phyloP scores from a whole-genome alignment of 495 filamentous ascomycete genomes.

The Podospora pseudoanserina region DNA sequence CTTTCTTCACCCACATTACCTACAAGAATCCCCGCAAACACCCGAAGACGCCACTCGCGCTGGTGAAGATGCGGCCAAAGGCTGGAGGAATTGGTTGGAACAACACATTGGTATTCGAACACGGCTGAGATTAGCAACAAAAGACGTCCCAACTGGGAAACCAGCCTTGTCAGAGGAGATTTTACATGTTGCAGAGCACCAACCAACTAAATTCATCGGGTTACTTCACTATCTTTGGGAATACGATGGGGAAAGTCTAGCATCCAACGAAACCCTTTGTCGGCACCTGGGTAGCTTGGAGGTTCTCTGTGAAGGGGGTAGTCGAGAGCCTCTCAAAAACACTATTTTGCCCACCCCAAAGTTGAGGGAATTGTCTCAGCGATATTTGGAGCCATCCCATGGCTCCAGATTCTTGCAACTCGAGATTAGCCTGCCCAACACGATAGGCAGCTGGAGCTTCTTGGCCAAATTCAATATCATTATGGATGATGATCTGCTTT shows the following conservation, averaged over 20 bases:
- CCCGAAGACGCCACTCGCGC: background rate
- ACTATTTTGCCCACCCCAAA: slow-evolving; percentile 12
- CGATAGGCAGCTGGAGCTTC: slow-evolving; percentile 5
- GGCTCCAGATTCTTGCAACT: slow-evolving; percentile 17
- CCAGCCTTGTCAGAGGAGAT: slow-evolving; percentile 24
- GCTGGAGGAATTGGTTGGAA: slow-evolving; percentile 19
- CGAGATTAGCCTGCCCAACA: slow-evolving; percentile 3
- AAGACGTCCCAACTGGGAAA: background rate
- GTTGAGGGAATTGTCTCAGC: slow-evolving; percentile 21
- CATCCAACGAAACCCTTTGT: background rate
- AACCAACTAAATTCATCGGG: slow-evolving; percentile 24
- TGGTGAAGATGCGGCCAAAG: background rate
- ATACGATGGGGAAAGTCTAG: background rate
- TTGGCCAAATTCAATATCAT: slow-evolving; percentile 4
- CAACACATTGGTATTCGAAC: slow-evolving; percentile 5
- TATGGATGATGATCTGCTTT: background rate
- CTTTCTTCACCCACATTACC: slow-evolving; percentile 23
- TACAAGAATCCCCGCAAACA: slow-evolving; percentile 17
- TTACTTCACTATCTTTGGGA: slow-evolving; percentile 21
- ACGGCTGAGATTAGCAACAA: slow-evolving; percentile 8
- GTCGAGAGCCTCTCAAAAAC: background rate
- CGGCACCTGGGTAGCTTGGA: slow-evolving; percentile 1
- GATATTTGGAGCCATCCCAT: slow-evolving; percentile 13
- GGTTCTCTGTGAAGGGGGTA: slow-evolving; percentile 20
- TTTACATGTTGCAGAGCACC: slow-evolving; percentile 22